phyloP scores from a whole-genome alignment of 2,329 filamentous ascomycete genomes.

The Domatiomyces catenatus region DNA sequence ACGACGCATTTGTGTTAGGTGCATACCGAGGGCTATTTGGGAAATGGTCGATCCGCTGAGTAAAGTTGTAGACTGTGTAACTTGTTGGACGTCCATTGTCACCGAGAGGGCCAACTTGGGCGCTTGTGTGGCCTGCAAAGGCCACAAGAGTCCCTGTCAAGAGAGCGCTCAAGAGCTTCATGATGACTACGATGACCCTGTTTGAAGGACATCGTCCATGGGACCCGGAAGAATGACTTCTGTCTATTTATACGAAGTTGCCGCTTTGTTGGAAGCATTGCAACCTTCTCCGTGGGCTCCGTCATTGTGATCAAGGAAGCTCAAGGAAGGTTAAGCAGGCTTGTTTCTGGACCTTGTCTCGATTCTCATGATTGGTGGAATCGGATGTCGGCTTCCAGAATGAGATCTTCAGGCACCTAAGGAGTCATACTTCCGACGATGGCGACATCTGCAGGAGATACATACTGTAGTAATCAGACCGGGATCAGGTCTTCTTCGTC shows the following conservation, averaged over 20 bases:
- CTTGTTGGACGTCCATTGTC: conserved; percentile 11
- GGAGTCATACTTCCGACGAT: neutral
- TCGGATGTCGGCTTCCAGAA: neutral
- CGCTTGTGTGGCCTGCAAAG: conserved; percentile 5
- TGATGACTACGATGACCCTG: neutral
- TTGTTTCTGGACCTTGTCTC: neutral
- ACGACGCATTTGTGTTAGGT: conserved; percentile 26
- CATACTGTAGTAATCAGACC: too few species aligned
- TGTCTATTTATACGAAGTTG: neutral
- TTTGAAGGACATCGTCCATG: neutral
- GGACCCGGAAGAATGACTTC: neutral
- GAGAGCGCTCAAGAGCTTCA: neutral
- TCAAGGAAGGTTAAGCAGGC: neutral
- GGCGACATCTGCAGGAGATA: neutral
- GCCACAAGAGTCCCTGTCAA: neutral
- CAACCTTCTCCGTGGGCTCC: neutral
- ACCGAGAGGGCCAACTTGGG: conserved; percentile 10
- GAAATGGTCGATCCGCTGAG: conserved; percentile 15
- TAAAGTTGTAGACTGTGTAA: conserved; percentile 11
- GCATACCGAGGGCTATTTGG: conserved; percentile 9
- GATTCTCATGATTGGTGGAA: neutral
- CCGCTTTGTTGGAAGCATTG: neutral
- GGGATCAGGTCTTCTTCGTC: neutral
- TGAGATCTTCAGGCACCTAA: neutral
- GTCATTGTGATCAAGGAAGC: neutral